Evolutionary conservation across 2,329 filamentous ascomycete species (phyloP).

Genomic region (Talaromyces sp.): DNA sequence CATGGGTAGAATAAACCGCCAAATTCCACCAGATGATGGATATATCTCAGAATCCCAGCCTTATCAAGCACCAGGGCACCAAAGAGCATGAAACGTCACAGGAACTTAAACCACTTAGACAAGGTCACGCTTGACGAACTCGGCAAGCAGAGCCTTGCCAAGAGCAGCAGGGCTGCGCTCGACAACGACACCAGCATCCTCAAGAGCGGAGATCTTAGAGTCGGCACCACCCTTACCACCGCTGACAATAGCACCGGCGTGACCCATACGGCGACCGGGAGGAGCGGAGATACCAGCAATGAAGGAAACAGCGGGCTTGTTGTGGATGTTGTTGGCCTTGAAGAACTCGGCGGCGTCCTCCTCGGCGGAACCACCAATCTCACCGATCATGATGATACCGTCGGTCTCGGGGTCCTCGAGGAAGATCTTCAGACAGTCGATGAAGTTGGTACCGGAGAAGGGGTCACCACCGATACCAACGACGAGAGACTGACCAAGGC

Average conservation of each 20-base stretch:
- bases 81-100: conserved; percentile 21
- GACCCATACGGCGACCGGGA: conserved; percentile 95
- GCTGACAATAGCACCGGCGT: conserved; percentile 96
- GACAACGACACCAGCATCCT: conserved; percentile 91
- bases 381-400: conserved; percentile 99
- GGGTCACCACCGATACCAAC: conserved; percentile 98
- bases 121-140: conserved; percentile 95
- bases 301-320: conserved; percentile 97
- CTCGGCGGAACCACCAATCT: conserved; percentile 96
- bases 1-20: conserved; percentile 24
- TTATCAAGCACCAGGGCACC: conserved; percentile 19
- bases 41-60: conserved; percentile 24
- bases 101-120: conserved; percentile 61
- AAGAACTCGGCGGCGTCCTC: conserved; percentile 98
- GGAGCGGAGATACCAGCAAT: conserved; percentile 98
- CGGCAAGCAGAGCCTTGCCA: conserved; percentile 89
- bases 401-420: conserved; percentile 94
- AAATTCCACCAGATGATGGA: conserved; percentile 22
- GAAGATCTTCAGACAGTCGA: conserved; percentile 98
- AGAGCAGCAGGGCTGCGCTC: conserved; percentile 91
- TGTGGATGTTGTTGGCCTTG: conserved; percentile 84
- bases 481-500: conserved; percentile 95
- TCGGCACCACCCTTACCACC: conserved; percentile 97
- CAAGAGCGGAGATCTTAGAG: conserved; percentile 94
- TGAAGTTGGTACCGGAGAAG: conserved; percentile 99